Evolutionary conservation across 495 filamentous ascomycete genomes (phyloP).

Genomic region (Penicillium egyptiacum): DNA sequence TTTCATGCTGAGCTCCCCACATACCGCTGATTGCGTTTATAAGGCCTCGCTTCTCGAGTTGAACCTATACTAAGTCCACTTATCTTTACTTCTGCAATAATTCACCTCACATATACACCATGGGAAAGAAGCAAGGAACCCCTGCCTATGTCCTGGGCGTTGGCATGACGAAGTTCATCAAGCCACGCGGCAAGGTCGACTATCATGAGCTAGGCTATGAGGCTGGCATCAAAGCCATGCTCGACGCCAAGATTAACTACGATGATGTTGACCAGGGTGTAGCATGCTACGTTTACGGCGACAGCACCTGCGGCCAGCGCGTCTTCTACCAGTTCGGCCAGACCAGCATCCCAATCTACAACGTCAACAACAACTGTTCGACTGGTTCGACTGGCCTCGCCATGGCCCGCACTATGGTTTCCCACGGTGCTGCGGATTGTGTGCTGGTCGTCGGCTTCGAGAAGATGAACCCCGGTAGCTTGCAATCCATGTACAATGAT

Average conservation of each 20-base stretch:
- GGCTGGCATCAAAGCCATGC: constrained; percentile 91
- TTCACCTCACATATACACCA: constrained; percentile 23
- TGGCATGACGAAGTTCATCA: constrained; percentile 99
- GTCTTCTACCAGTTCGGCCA: constrained; percentile 99
- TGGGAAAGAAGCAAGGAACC: constrained; percentile 51
- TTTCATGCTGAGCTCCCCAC: constrained; percentile 14
- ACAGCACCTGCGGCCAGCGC: constrained; percentile 91
- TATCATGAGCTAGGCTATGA: constrained; percentile 80
- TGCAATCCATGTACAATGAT: constrained; percentile 79
- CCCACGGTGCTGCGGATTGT: constrained; percentile 77
- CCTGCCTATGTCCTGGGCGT: constrained; percentile 91
- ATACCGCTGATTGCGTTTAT: constrained; percentile 6
- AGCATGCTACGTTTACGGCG: constrained; percentile 97
- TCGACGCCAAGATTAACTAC: constrained; percentile 93
- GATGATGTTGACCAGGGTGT: constrained; percentile 94
- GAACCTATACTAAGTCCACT: neutral
- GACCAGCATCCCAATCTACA: constrained; percentile 92
- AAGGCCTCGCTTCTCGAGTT: neutral
- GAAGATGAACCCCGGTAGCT: constrained; percentile 92
- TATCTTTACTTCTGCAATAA: neutral
- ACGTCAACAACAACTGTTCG: constrained; percentile 98
- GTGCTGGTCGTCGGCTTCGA: constrained; percentile 93
- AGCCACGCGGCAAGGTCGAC: constrained; percentile 81
- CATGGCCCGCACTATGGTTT: constrained; percentile 79
- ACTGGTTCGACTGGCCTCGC: constrained; percentile 87